Conservation (phyloP, 2,329 filamentous ascomycete genomes). For the Hypoxylon sp. region DNA sequence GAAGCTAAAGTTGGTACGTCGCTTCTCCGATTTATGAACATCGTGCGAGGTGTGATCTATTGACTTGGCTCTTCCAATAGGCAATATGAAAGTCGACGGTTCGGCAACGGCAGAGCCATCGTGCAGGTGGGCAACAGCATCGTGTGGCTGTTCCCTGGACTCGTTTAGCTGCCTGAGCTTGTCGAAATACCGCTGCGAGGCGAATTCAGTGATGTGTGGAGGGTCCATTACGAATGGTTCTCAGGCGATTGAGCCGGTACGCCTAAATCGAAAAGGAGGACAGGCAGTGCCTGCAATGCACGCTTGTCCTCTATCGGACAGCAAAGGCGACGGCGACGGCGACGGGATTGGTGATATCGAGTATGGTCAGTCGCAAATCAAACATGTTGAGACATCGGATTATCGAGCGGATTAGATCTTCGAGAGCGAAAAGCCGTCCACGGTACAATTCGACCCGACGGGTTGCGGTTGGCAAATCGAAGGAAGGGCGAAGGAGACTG, state of each 20-base stretch:
- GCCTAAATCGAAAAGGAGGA: slow-evolving; percentile 42
- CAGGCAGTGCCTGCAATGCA: slow-evolving; percentile 45
- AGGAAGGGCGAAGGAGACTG: slow-evolving; percentile 23
- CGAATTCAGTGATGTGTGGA: slow-evolving; percentile 74
- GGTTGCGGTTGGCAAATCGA: slow-evolving; percentile 8
- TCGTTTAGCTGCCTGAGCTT: slow-evolving; percentile 69
- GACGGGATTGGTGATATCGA: slow-evolving; percentile 46
- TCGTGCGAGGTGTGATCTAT: slow-evolving; percentile 54
- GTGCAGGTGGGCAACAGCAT: slow-evolving; percentile 46
- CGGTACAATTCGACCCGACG: slow-evolving; percentile 21
- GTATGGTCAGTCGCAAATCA: slow-evolving; percentile 46
- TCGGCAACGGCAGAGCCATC: slow-evolving; percentile 47
- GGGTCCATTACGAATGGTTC: slow-evolving; percentile 66
- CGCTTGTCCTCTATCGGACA: slow-evolving; percentile 48
- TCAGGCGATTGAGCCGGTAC: slow-evolving; percentile 36
- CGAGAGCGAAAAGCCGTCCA: slow-evolving; percentile 21
- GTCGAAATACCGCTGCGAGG: slow-evolving; percentile 72
- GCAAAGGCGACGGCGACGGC: slow-evolving; percentile 47
- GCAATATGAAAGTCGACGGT: slow-evolving; percentile 63
- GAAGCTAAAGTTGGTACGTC: slow-evolving; percentile 51
- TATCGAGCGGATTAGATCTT: slow-evolving; percentile 22
- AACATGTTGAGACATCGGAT: slow-evolving; percentile 52
- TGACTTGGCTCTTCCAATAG: slow-evolving; percentile 55
- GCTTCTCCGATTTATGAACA: slow-evolving; percentile 48
- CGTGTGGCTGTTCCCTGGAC: slow-evolving; percentile 59